Percentiles rank a stretch among this genome's conserved stretches.
Conservation (phyloP, 164 flowering plant genomes). For the Magnolia changhungtana region DNA sequence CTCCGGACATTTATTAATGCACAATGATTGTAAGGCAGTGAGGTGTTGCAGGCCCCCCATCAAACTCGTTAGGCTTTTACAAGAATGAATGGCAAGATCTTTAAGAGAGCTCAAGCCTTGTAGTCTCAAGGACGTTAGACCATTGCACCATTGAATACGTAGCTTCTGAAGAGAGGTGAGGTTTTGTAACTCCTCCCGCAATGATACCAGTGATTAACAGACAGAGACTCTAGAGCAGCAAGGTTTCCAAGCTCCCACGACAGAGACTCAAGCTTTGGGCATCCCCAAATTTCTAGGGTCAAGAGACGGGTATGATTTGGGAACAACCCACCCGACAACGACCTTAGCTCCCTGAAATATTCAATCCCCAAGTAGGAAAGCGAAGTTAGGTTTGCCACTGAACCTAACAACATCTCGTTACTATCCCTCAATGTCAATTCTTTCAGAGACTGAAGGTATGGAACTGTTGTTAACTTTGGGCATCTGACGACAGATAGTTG, state of each 20-base stretch:
- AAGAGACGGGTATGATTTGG: too few relatives aligned
- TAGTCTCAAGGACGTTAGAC: background rate
- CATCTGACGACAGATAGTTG: conserved; percentile 2
- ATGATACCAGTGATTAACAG: too few relatives aligned
- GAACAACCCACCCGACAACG: too few relatives aligned
- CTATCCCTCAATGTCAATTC: background rate
- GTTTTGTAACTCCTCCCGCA: too few relatives aligned
- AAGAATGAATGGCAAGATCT: rapidly evolving
- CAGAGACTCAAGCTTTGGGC: too few relatives aligned
- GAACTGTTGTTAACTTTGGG: conserved; percentile 13
- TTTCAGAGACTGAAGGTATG: conserved; percentile 1
- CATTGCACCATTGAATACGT: background rate
- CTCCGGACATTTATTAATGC: background rate
- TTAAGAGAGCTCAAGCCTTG: background rate
- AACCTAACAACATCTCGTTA: too few relatives aligned
- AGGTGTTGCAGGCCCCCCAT: background rate
- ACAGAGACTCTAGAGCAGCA: too few relatives aligned
- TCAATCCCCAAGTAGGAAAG: too few relatives aligned
- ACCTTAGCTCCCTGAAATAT: too few relatives aligned
- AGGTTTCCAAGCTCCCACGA: too few relatives aligned
- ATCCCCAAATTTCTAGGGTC: too few relatives aligned
- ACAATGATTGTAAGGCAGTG: background rate
- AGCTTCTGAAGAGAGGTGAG: conserved; percentile 2
- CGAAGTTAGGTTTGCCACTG: too few relatives aligned
- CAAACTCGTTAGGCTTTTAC: background rate